Conservation (phyloP, 2,329 filamentous ascomycete species). For the Colletotrichum gigasporum region DNA sequence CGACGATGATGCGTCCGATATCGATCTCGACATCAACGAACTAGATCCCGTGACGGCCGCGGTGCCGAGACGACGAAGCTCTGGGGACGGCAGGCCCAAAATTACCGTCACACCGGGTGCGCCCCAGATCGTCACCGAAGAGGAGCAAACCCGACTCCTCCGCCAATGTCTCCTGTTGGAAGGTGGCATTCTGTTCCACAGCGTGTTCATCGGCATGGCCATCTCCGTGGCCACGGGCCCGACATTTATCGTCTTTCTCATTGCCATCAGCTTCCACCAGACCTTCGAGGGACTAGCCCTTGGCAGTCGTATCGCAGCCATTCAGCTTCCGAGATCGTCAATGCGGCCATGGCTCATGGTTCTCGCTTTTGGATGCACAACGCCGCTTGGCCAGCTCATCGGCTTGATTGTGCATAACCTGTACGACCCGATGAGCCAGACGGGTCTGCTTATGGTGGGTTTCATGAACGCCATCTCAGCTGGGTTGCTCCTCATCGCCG, state of each 20-base stretch:
- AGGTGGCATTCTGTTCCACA: constrained; percentile 86
- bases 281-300: constrained; percentile 90
- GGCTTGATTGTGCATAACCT: constrained; percentile 80
- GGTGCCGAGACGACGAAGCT: constrained; percentile 34
- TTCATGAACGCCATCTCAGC: constrained; percentile 89
- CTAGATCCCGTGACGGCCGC: constrained; percentile 53
- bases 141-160: constrained; percentile 73
- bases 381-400: constrained; percentile 74
- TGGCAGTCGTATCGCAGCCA: constrained; percentile 83
- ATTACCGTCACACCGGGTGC: constrained; percentile 16
- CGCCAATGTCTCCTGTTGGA: constrained; percentile 83
- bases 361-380: constrained; percentile 74
- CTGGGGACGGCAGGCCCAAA: constrained; percentile 38
- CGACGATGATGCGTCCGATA: constrained; percentile 61
- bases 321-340: constrained; percentile 79
- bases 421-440: constrained; percentile 81
- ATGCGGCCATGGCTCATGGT: constrained; percentile 86
- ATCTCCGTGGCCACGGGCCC: constrained; percentile 83
- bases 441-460: constrained; percentile 82
- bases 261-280: constrained; percentile 86
- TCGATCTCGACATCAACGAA: constrained; percentile 70
- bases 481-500: constrained; percentile 82
- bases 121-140: constrained; percentile 44
- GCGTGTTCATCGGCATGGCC: constrained; percentile 88
- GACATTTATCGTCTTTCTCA: constrained; percentile 80